phyloP scores from a whole-genome alignment of 2,329 filamentous ascomycete species.

The Cercospora berteroae region DNA sequence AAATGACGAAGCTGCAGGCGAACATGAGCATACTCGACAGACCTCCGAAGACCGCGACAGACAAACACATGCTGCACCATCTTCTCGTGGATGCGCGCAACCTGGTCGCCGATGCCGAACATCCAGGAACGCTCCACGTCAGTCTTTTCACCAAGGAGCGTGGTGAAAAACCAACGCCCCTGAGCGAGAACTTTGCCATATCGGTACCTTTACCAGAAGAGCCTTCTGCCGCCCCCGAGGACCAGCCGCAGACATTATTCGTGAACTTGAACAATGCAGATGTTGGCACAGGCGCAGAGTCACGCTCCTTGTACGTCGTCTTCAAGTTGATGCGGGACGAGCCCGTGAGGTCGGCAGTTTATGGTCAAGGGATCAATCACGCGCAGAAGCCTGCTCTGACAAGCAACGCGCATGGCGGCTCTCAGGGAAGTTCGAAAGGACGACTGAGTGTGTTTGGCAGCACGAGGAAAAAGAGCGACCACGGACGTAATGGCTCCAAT shows the following conservation, averaged over 20 bases:
- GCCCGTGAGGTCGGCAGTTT: slow-evolving; percentile 34
- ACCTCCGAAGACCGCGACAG: slow-evolving; percentile 66
- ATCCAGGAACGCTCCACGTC: slow-evolving; percentile 71
- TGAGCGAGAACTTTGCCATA: slow-evolving; percentile 82
- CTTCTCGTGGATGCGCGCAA: slow-evolving; percentile 80
- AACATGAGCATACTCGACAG: slow-evolving; percentile 92
- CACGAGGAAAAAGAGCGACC: slow-evolving; percentile 45
- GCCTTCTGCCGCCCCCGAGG: slow-evolving; percentile 63
- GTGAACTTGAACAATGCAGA: slow-evolving; percentile 79
- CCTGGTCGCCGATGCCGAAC: slow-evolving; percentile 73
- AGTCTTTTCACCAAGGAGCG: slow-evolving; percentile 72
- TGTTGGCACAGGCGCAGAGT: slow-evolving; percentile 60
- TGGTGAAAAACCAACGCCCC: slow-evolving; percentile 60
- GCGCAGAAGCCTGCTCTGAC: slow-evolving; percentile 20
- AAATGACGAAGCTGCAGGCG: slow-evolving; percentile 86
- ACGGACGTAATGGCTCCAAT: slow-evolving; percentile 22
- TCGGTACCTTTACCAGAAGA: slow-evolving; percentile 73
- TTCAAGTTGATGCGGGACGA: slow-evolving; percentile 71
- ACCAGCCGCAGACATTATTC: slow-evolving; percentile 79
- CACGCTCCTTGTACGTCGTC: slow-evolving; percentile 74
- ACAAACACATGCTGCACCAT: slow-evolving; percentile 74
- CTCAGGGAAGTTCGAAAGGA: slow-evolving; percentile 37
- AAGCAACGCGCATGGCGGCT: slow-evolving; percentile 22
- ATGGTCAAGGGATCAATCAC: slow-evolving; percentile 25
- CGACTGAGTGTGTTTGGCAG: slow-evolving; percentile 65